Evolutionary conservation across 495 filamentous ascomycete species (phyloP), one percentile per base, ranked within the genome.

Genomic region (Penicillium maclennaniae): DNA sequence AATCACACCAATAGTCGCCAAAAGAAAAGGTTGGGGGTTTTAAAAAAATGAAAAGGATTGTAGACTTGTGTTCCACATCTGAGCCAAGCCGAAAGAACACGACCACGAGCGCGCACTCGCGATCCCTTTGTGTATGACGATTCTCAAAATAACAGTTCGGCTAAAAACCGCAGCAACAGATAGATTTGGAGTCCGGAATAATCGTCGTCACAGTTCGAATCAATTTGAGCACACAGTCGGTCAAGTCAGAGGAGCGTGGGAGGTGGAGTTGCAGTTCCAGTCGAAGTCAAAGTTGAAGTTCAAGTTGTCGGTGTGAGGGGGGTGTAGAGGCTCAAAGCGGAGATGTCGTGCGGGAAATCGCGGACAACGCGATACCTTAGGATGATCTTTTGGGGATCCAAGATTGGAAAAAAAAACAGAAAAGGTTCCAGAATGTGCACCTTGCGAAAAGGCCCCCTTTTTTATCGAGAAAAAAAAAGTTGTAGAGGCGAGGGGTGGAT

Each of bases 401-500:
- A 37, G 23, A 34, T 53, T 12, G 31, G 38, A 37, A 16, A 23
- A 36, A n/a, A 12, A 27, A 28, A 10, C 17, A 43, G 42, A 31
- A 43, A 23, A 41, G 47, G 12, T 7, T 45, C 39, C 7, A 40
- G n/a, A 16, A 17, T 17, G 37, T 19, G 8, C 31, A 27, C 38
- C 39, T 46, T 37, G 49, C 25, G 48, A 15, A 15, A 15, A 50
- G 45, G 39, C 45, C 43, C 41, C 59, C 36, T 52, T 40, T 53
- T 54, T 51, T 59, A 57, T 59, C 45, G 19, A 28, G 49, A 51
- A 45, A 51, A 49, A 53, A 52, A 56, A 60, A 57, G 45, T 40
- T 60, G 45, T 55, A 62, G 58, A 43, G 49, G 47, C 49, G 58
- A 56, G 61, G 60, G 54, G 59, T 49, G 41, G 55, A 61, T 58